Conservation (phyloP, 2,329 filamentous ascomycete species). For the Sarocladium brachiariae region DNA sequence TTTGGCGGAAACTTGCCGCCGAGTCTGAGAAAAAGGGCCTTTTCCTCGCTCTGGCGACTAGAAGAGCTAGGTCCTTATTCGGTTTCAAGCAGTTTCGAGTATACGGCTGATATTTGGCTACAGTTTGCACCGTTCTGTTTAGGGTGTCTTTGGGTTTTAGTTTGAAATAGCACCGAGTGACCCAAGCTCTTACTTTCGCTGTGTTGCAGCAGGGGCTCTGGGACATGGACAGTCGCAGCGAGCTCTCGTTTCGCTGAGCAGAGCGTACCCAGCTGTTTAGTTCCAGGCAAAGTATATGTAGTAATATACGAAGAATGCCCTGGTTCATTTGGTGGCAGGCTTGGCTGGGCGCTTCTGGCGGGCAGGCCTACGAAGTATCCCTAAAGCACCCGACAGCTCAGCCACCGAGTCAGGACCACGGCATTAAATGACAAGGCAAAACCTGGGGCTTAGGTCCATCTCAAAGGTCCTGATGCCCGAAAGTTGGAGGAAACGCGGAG, state of each 20-base stretch:
- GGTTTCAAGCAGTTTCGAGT: not conserved
- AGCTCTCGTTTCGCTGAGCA: not conserved
- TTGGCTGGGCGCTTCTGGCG: slow-evolving; percentile 8
- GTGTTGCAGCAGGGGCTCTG: not conserved
- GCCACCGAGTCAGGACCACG: not conserved
- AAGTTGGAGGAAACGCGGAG: slow-evolving; percentile 6
- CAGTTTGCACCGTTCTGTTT: not conserved
- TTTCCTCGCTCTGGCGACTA: not conserved
- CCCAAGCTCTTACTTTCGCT: not conserved
- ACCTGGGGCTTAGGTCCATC: not conserved
- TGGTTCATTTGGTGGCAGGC: not conserved
- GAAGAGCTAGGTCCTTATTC: not conserved
- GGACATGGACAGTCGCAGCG: not conserved
- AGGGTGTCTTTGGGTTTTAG: not conserved
- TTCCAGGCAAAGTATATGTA: no score
- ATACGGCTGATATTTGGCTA: not conserved
- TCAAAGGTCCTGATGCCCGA: not conserved
- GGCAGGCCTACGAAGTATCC: not conserved
- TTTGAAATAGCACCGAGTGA: not conserved
- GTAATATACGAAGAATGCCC: not conserved
- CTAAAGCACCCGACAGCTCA: not conserved
- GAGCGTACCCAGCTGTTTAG: no score
- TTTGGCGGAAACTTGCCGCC: not conserved
- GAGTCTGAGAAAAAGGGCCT: not conserved
- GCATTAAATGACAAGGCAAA: not conserved